These are phyloP conservation scores for Striga hermonthica DNA, from an alignment of 305 asterid genomes.

Conservation along the genomic window DNA sequence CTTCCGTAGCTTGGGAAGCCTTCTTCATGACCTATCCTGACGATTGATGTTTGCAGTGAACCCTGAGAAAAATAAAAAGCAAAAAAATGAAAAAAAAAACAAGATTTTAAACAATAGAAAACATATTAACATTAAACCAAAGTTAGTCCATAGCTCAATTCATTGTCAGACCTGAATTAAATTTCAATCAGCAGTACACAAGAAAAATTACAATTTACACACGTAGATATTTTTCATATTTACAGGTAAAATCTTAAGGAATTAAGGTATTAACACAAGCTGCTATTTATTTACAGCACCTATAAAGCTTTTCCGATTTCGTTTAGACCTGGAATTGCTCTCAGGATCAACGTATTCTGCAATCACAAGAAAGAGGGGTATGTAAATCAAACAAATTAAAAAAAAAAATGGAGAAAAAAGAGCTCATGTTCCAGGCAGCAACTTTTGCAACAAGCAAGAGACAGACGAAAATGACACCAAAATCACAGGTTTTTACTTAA, in stretches of 20 bases:
- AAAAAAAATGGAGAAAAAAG: not conserved
- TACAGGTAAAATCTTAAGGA: conserved; percentile 14
- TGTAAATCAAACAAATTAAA: not conserved
- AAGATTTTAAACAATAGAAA: not conserved
- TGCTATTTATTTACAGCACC: conserved; percentile 43
- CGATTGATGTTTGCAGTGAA: conserved; percentile 67
- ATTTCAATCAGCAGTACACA: too few relatives aligned
- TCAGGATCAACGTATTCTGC: conserved; percentile 88
- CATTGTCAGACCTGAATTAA: too few relatives aligned
- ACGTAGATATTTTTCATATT: not conserved
- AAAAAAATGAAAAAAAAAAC: conserved; percentile 7
- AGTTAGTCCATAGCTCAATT: too few relatives aligned
- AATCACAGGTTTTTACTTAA: too few relatives aligned
- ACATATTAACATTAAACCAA: too few relatives aligned
- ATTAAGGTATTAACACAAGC: conserved; percentile 8
- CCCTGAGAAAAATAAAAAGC: conserved; percentile 45
- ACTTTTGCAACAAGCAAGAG: too few relatives aligned
- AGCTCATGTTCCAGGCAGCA: too few relatives aligned
- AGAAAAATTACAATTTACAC: not conserved
- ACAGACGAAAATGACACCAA: too few relatives aligned
- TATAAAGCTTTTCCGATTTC: conserved; percentile 76
- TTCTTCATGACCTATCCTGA: conserved; percentile 72
- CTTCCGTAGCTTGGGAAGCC: conserved; percentile 92
- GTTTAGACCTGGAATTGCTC: conserved; percentile 85
- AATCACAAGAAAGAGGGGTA: conserved; percentile 16